Base-by-base conservation (phyloP, 441 rosid species). In the Viola pubescens region DNA sequence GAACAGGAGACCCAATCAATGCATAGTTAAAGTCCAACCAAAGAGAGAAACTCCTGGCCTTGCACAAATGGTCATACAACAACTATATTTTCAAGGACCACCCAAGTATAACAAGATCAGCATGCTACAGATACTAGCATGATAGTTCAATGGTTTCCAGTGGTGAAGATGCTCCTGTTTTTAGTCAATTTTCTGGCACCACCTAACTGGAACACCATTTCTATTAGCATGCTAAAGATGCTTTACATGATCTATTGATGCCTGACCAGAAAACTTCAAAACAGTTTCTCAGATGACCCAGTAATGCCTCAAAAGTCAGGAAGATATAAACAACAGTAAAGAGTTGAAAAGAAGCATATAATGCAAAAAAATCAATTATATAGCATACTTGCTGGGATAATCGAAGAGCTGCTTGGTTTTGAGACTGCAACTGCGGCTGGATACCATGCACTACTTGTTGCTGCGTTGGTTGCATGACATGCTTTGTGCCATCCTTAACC, bases 381-480 rank as follows among this genome's bases (percentile, higher is more conserved):
- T 49, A 48, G 70, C 80, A 55, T 76, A 88, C 98, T 72, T 85
- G 98, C 64, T 83, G 95, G 19, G 88, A 71, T 60, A 83, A 60
- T 49, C 87, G 87, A 52, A 74, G 73, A 39, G 81, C 52, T 61
- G 51, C 76, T 69, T 87, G 98, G 63, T 82, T 86, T 71, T 83
- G 98, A 37, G 84, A 13, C 75, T 84, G 95, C 70, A 80, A 71
- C 58, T 82, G 91, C 60, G 81, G 67, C 73, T 85, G 96, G 47
- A 80, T 70, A 55, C 75, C 88, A 47, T 81, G 88, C 56, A 77
- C 66, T 66, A 77, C 66, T 66, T 83, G 96, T 61, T 80, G 88
- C 68, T 74, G 98, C 53, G 77, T 71, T 66, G 70, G 85, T 54
- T 79, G 86, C 59, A 69, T 67, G 52, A 70, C 16, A 60, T 59